Evolutionary conservation across 2,329 filamentous ascomycete genomes (phyloP).

Genomic region (Paraphoma sp.): DNA sequence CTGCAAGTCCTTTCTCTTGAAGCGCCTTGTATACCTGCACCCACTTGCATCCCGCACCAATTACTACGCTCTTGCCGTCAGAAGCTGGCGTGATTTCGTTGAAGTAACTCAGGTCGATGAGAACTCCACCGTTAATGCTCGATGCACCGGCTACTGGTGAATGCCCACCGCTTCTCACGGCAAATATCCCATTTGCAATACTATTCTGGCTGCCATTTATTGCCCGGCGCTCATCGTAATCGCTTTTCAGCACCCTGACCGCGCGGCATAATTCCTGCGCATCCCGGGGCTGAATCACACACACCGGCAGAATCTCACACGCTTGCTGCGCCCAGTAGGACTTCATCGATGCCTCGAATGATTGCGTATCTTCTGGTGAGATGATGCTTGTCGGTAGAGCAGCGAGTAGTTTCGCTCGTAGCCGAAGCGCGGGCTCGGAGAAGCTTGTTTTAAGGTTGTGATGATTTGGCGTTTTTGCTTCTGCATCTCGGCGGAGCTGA

Average conservation of each 20-base stretch:
- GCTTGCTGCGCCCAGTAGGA: conserved; percentile 44
- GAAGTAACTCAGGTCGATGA: conserved; percentile 26
- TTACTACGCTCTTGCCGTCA: conserved; percentile 11
- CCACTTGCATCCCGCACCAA: conserved; percentile 31
- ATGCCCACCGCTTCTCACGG: conserved; percentile 59
- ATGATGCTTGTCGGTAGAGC: conserved; percentile 19
- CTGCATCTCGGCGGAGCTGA: conserved; percentile 9
- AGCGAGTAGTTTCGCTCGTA: conserved; percentile 14
- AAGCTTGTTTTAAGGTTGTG: conserved; percentile 4
- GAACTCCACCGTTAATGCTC: conserved; percentile 25
- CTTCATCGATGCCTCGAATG: conserved; percentile 19
- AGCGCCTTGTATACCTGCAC: conserved; percentile 19
- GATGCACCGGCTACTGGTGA: conserved; percentile 24
- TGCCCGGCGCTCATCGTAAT: conserved; percentile 32
- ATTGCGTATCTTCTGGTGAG: conserved; percentile 2
- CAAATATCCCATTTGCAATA: conserved; percentile 33
- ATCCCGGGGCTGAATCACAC: conserved; percentile 37
- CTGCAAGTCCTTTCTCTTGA: conserved; percentile 20
- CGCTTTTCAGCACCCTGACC: conserved; percentile 34
- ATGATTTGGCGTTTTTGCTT: conserved; percentile 12
- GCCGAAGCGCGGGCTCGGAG: conserved; percentile 11
- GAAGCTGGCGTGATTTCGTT: conserved; percentile 10
- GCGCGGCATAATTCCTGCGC: conserved; percentile 36
- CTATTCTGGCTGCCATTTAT: not conserved
- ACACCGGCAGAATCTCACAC: conserved; percentile 39